Base-by-base conservation (phyloP, 441 rosid species). In the Metrosideros polymorpha region DNA sequence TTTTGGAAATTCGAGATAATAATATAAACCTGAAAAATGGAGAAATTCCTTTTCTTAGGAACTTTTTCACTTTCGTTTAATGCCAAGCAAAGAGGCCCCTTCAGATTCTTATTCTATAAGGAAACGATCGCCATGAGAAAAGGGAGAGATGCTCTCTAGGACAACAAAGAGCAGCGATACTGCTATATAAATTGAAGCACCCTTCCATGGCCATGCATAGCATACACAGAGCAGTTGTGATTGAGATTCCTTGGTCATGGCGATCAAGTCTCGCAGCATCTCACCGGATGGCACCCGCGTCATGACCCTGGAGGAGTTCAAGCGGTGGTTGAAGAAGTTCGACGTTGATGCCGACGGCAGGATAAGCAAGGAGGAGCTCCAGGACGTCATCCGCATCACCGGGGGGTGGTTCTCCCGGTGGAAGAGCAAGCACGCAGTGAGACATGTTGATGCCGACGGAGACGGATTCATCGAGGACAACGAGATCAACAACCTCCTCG, bases 301-400 rank as follows among this genome's bases (percentile, higher is more conserved):
- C 83, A 90, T 92, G 91, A 92, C 88, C 6, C 4, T 66, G n/a
- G 89, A 87, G 52, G 89, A 92, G 84, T 86, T 92, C 89, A 87
- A 85, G 86, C 49, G 25, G 32, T 92, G 90, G 91, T 25, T 91
- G 30, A 89, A 88, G 82, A 75, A 59, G 63, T 84, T 89, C 12
- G 91, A 91, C 22, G 15, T 45, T 3, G 85, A 93, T 84, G 53
- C 84, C 54, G 91, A 91, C 24, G 90, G 90, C 7, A 52, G 71
- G 85, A 89, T 91, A 30, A 91, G 90, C 91, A 84, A 18, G 56
- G 85, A 91, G 47, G 95, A 90, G 85, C 92, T 93, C 15, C 85
- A 82, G 3, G 87, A 89, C 6, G 87, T 91, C 17, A 49, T 91
- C 82, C 87, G 90, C 4, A 61, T 15, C 66, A 10, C 76, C 7